A percentile compares a stretch with the other conserved stretches of the same genome.
Evolutionary conservation across 139 green algal genomes (phyloP).

Genomic region (Bryopsis sp.): DNA sequence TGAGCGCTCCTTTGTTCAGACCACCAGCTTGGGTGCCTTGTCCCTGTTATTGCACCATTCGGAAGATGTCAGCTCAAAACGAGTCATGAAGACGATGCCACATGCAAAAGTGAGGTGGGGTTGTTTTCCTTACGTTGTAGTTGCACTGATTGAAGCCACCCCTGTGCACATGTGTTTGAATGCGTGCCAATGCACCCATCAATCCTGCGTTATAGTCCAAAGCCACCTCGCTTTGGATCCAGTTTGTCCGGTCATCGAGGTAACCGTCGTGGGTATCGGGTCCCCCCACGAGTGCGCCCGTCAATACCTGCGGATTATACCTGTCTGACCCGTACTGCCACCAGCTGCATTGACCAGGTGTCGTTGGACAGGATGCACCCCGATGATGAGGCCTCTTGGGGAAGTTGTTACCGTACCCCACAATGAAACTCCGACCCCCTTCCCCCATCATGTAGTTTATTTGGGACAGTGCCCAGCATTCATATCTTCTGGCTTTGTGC

Average conservation of each 20-base stretch:
- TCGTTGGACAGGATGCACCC: conserved; percentile 30
- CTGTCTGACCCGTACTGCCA: conserved; percentile 6
- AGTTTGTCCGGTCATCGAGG: conserved; percentile 21
- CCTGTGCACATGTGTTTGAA: too few relatives aligned
- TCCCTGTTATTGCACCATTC: too few relatives aligned
- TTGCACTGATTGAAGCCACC: too few relatives aligned
- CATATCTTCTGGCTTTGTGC: too few relatives aligned
- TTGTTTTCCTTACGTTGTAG: too few relatives aligned
- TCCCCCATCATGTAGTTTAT: conserved; percentile 36
- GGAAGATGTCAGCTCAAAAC: too few relatives aligned
- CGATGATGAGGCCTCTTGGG: conserved; percentile 31
- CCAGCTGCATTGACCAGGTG: neutral
- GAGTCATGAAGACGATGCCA: too few relatives aligned
- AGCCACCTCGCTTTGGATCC: conserved; percentile 27
- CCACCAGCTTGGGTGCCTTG: too few relatives aligned
- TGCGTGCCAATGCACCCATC: conserved; percentile 28
- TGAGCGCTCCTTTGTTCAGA: too few relatives aligned
- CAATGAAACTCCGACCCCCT: conserved; percentile 25
- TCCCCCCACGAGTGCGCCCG: conserved; percentile 54
- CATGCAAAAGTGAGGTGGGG: too few relatives aligned
- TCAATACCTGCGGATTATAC: conserved; percentile 45
- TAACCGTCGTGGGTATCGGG: conserved; percentile 29
- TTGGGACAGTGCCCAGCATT: conserved; percentile 23
- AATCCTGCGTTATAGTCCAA: conserved; percentile 43
- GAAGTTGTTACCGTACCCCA: conserved; percentile 29